Conservation (phyloP, 495 filamentous ascomycete species). For the Penicillium daleae region DNA sequence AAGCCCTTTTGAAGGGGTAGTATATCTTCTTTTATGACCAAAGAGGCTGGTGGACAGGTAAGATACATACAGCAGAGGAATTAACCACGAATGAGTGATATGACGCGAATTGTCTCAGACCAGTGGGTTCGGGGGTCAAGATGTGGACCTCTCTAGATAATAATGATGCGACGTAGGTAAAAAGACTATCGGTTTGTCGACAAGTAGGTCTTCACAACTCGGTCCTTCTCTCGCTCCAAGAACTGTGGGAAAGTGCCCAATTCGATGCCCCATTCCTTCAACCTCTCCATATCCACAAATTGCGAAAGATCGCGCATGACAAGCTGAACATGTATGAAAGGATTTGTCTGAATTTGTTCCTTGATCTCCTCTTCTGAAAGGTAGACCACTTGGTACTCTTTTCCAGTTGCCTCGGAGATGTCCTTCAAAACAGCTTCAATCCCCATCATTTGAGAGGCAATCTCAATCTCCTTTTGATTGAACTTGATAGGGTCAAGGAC, state of each 20-base stretch:
- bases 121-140: background rate
- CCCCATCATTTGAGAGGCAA: conserved; percentile 43
- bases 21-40: background rate
- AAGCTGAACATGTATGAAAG: conserved; percentile 35
- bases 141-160: background rate
- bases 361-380: conserved; percentile 44
- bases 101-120: background rate
- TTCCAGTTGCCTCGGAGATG: conserved; percentile 37
- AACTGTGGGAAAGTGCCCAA: conserved; percentile 42
- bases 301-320: conserved; percentile 32
- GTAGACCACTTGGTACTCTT: conserved; percentile 36
- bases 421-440: conserved; percentile 35
- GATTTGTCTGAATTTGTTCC: conserved; percentile 29
- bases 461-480: conserved; percentile 37
- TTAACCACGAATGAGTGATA: background rate
- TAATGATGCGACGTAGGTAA: background rate
- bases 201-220: conserved; percentile 17
- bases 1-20: background rate
- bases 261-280: conserved; percentile 36
- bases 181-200: conserved; percentile 1
- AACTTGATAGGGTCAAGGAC: conserved; percentile 46
- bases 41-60: background rate
- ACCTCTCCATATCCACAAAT: conserved; percentile 41
- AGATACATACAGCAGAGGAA: background rate
- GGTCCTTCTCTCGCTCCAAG: conserved; percentile 40